Evolutionary conservation across 352 stramenopile species (phyloP).

Genomic region (Thalassiosira mediterranea): DNA sequence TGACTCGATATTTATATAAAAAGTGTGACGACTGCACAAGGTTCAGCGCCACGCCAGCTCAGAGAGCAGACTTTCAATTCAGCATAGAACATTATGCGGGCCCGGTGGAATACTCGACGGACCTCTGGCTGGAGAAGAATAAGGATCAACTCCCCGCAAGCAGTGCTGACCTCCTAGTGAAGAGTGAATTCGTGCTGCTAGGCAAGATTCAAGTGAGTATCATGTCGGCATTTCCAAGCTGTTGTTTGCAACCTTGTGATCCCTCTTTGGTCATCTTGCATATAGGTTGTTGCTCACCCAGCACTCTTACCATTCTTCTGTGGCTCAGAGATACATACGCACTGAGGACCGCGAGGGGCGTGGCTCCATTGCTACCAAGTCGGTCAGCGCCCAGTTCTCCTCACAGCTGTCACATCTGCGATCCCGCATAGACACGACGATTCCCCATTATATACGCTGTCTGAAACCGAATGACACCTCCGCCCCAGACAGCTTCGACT

Average conservation of each 20-base stretch:
- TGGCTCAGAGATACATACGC: conserved; percentile 59
- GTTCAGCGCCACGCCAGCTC: conserved; percentile 70
- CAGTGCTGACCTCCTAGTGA: conserved; percentile 79
- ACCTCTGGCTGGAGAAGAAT: conserved; percentile 86
- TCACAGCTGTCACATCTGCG: conserved; percentile 91
- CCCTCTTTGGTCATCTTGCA: too few species aligned
- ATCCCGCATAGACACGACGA: conserved; percentile 90
- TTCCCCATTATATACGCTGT: conserved; percentile 97
- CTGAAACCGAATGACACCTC: conserved; percentile 97
- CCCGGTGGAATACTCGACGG: conserved; percentile 82
- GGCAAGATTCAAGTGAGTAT: conserved; percentile 59
- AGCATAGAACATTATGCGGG: conserved; percentile 85
- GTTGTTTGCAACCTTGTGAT: background rate
- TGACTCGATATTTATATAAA: conserved; percentile 72
- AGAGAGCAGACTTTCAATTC: conserved; percentile 81
- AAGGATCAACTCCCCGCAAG: conserved; percentile 86
- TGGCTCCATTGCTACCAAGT: conserved; percentile 84
- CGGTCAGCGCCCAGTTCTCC: conserved; percentile 90
- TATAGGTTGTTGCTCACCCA: background rate
- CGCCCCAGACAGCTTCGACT: conserved; percentile 89
- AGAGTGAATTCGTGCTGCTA: conserved; percentile 73
- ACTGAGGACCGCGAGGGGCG: conserved; percentile 75
- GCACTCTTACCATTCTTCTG: background rate
- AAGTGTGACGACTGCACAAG: conserved; percentile 68
- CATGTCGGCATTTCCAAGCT: background rate